Evolutionary conservation across 805 yeast species (phyloP), one percentile per base, ranked within the genome.

Genomic region (Yamadazyma endophytica): DNA sequence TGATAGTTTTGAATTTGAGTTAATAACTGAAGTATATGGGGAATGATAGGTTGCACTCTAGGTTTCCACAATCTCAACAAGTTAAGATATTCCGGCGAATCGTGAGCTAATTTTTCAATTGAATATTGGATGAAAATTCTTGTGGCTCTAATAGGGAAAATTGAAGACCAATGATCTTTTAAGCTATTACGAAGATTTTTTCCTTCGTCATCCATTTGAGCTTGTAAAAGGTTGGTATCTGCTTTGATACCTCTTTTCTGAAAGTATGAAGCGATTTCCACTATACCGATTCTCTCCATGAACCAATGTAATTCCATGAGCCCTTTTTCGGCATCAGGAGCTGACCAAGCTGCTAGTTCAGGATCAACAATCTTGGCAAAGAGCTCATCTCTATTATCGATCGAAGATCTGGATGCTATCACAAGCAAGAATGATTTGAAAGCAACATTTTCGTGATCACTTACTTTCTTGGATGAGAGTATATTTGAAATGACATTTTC

Each of bases 261-360:
- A 58, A 94, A 92, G 52, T 92, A 92, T 37, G 82, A 82, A 0
- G 97, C 95, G 49, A 92, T 94, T 52, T 79, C 79, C 3, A 88
- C 97, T 33, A 92, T 86, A 2, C 98, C 98, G 31, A 94, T 72
- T 47, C 97, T 73, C 58, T 89, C 97, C 97, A 92, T 90, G 47
- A 92, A 92, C 97, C 97, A 92, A 39, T 87, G 96, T 26, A 94
- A 68, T 50, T 90, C 95, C 49, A 80, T 66, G 17, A 92, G 63
- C 0, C 97, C 97, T 50, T 87, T 87, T 40, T 86, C 88, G 0
- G 97, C 90, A 8, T 77, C 79, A 13, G 88, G 90, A 27, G 89
- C 88, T 1, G 90, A 80, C 99, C 99, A 92, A 0, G 96, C 89
- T 9, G 73, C 61, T 29, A 94, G 64, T 43, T 92, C 97, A 0